Conservation (phyloP, 768 basidiomycete species). For the Lanmaoa pseudosensibilis region DNA sequence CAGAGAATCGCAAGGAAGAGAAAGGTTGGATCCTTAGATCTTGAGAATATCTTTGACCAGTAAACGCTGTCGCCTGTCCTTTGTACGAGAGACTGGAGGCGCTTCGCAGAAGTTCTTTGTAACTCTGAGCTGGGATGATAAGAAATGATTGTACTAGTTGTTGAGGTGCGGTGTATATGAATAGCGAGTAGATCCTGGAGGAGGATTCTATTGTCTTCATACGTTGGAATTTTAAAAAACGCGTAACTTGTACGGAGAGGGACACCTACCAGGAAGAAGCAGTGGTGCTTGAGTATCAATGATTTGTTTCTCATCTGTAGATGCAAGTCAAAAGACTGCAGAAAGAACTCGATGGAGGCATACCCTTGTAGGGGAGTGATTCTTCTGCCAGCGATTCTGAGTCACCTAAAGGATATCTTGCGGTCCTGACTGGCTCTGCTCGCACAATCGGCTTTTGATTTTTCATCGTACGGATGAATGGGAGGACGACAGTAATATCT, state of each 20-base stretch:
- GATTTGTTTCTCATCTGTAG: constrained; percentile 23
- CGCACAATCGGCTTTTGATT: constrained; percentile 27
- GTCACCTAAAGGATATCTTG: not conserved
- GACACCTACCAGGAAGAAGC: constrained; percentile 34
- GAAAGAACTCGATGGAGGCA: not conserved
- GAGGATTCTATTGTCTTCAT: constrained; percentile 21
- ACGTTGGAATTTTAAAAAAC: not conserved
- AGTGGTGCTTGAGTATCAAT: constrained; percentile 58
- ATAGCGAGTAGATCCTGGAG: constrained; percentile 51
- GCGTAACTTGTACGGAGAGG: not conserved
- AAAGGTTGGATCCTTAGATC: constrained; percentile 52
- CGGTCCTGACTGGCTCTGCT: constrained; percentile 14
- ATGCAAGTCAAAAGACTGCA: not conserved
- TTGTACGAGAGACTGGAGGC: constrained; percentile 29
- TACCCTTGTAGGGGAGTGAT: constrained; percentile 20
- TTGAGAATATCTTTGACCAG: constrained; percentile 31
- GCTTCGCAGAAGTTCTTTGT: constrained; percentile 29
- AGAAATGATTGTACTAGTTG: constrained; percentile 27
- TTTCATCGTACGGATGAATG: constrained; percentile 47
- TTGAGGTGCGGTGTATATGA: constrained; percentile 46
- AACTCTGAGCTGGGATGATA: constrained; percentile 31
- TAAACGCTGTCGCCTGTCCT: constrained; percentile 36
- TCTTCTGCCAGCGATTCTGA: not conserved
- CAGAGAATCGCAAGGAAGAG: constrained; percentile 53
- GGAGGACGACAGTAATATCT: constrained; percentile 60